Evolutionary conservation across 257 asterid species (phyloP), one percentile per base, ranked within the genome.

Genomic region (Paulownia fortunei): DNA sequence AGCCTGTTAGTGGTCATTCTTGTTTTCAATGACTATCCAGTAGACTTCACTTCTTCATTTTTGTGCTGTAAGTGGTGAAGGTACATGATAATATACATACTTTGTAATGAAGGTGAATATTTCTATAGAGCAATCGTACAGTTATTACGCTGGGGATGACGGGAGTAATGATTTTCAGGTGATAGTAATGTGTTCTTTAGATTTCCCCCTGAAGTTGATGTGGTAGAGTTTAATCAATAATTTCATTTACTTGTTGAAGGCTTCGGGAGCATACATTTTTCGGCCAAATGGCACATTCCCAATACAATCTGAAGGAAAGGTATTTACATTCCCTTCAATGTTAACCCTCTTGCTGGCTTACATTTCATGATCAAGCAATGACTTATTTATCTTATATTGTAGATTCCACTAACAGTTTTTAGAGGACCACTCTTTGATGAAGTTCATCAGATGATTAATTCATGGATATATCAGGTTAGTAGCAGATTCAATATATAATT

Each of bases 391-490:
- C 55, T 9, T 67, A 19, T 70, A 42, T 64, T 65, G 76, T 86
- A 91, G 97, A 82, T 44, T 64, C 87, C 91, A 30, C 84, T 89
- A 44, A 89, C 86, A 76, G 88, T 95, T 82, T 76, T 87, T 5
- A 87, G 80, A 64, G 99, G 99, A 83, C 91, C 98, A 12, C 87
- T 95, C 49, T 88, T 78, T 55, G 98, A 95, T 74, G 99, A 95
- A 93, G 94, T 90, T 88, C 99, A 95, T 84, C 97, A 93, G 88
- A 85, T 42, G 72, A 77, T 95, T 13, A 87, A 70, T 83, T 83
- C 97, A n/a, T 93, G 98, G 99, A 85, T 93, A 82, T 90, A 85
- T 85, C 99, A 95, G 98, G 99, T 95, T 59, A 18, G 78, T 34
- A 34, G 34, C 51, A 71, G 68, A 83, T 66, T 76, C 41, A 56